These are phyloP conservation scores for Linnemannia elongata DNA, from an alignment of 192 early-diverging fungal species.

Conservation along the genomic window DNA sequence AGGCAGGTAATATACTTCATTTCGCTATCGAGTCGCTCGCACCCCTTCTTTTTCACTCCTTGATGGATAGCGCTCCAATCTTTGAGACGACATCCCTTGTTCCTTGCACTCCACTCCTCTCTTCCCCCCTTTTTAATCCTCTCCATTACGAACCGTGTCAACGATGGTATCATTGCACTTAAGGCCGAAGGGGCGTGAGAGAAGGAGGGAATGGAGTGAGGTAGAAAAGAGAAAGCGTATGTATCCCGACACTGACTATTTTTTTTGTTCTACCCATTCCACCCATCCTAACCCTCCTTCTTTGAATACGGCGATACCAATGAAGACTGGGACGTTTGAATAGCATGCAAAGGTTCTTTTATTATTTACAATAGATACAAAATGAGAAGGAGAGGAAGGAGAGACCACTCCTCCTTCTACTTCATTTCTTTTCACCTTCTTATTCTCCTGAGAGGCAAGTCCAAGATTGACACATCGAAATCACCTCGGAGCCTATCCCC, in stretches of 20 bases:
- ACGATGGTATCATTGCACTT: too few relatives aligned
- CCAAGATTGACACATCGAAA: neutral
- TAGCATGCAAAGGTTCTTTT: neutral
- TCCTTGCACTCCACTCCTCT: neutral
- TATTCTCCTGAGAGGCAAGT: neutral
- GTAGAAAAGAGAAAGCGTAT: too few relatives aligned
- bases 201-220: too few relatives aligned
- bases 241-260: too few relatives aligned
- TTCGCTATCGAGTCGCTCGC: neutral
- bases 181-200: too few relatives aligned
- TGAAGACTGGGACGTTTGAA: neutral
- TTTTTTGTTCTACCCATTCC: too few relatives aligned
- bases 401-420: neutral
- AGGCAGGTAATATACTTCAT: neutral
- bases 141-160: too few relatives aligned
- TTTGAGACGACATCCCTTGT: neutral
- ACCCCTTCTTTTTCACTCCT: neutral
- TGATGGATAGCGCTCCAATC: neutral
- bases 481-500: neutral
- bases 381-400: neutral
- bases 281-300: neutral
- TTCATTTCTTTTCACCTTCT: neutral
- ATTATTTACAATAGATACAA: slow-evolving; percentile 13
- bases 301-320: neutral
- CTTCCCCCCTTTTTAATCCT: neutral